phyloP scores from a whole-genome alignment of 352 stramenopile species.

The Phytophthora pisi region DNA sequence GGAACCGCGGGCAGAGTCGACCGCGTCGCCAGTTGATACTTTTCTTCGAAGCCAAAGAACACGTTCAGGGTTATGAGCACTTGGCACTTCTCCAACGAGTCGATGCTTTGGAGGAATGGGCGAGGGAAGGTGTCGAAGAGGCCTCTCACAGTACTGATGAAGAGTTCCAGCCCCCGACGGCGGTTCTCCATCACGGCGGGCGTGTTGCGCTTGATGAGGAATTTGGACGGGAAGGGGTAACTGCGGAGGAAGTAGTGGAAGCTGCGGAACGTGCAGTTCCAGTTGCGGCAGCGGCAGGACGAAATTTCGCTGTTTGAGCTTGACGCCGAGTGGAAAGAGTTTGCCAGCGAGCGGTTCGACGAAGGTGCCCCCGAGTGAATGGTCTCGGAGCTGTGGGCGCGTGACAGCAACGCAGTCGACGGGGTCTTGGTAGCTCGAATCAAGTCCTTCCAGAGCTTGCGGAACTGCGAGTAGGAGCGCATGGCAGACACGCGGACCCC shows the following conservation, averaged over 20 bases:
- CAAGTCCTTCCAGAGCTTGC: conserved; percentile 59
- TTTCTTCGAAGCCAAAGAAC: conserved; percentile 54
- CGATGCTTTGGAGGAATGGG: conserved; percentile 51
- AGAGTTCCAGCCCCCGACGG: conserved; percentile 54
- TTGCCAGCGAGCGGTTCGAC: conserved; percentile 18
- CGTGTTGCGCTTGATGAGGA: conserved; percentile 51
- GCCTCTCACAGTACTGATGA: conserved; percentile 46
- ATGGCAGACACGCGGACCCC: conserved; percentile 30
- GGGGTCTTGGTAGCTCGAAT: conserved; percentile 48
- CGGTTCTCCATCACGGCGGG: conserved; percentile 43
- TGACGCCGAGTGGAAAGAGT: conserved; percentile 20
- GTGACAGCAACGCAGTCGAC: conserved; percentile 24
- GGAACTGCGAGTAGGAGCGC: conserved; percentile 70
- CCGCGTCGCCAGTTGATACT: conserved; percentile 21
- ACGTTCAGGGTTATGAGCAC: conserved; percentile 46
- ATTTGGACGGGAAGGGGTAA: conserved; percentile 62
- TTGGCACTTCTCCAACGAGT: conserved; percentile 44
- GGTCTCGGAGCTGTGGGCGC: conserved; percentile 13
- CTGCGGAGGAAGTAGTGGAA: conserved; percentile 53
- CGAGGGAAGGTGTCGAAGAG: conserved; percentile 62
- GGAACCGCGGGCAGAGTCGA: conserved; percentile 3
- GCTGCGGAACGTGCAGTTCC: conserved; percentile 56
- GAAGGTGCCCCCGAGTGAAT: neutral
- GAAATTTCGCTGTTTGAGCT: conserved; percentile 7
- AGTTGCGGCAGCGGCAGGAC: conserved; percentile 51